phyloP scores from a whole-genome alignment of 352 stramenopile genomes.

The Phytophthora syringae region DNA sequence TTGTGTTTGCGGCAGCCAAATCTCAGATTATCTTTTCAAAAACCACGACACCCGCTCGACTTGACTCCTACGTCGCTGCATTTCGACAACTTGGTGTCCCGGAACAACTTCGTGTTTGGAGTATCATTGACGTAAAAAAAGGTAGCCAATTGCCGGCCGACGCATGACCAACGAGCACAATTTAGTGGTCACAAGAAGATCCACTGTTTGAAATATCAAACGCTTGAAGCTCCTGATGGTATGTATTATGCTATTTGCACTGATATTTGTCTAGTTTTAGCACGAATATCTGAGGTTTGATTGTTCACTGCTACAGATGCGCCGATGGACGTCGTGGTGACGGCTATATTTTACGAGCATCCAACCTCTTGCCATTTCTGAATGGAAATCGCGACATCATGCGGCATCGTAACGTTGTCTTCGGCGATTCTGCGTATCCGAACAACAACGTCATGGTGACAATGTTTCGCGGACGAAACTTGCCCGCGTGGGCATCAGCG shows the following conservation, averaged over 20 bases:
- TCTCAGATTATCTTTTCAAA: constrained; percentile 6
- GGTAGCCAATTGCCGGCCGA: constrained; percentile 4
- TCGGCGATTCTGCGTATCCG: constrained; percentile 2
- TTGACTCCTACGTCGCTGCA: neutral
- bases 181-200: constrained; percentile 8
- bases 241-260: neutral
- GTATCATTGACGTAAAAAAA: constrained; percentile 3
- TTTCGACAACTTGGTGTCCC: neutral
- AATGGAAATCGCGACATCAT: constrained; percentile 1
- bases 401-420: neutral
- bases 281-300: neutral
- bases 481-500: neutral
- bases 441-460: constrained; percentile 8
- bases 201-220: constrained; percentile 12
- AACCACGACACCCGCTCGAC: neutral
- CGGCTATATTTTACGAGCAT: neutral
- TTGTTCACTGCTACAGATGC: constrained; percentile 7
- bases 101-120: neutral
- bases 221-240: constrained; percentile 2
- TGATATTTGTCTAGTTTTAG: neutral
- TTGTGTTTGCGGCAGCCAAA: neutral
- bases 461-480: constrained; percentile 1
- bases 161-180: constrained; percentile 1
- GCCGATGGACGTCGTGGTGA: neutral
- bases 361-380: constrained; percentile 1